Base-by-base conservation (phyloP, 495 filamentous ascomycete genomes). In the Annulohypoxylon nitens region DNA sequence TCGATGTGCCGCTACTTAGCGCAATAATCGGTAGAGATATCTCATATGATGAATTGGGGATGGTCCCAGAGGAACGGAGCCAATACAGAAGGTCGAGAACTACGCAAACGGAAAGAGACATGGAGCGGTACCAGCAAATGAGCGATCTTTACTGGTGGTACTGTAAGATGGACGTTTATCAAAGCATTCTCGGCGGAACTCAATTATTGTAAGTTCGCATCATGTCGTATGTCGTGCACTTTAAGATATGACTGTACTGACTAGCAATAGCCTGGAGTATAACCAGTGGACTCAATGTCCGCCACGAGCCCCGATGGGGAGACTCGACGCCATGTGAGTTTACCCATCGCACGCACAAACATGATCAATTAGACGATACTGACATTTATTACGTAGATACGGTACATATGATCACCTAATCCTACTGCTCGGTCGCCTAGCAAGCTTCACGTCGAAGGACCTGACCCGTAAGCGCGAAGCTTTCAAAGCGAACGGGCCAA, bases 121-220 rank as follows among this genome's bases (percentile, higher is more conserved):
- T 95, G 57, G 92, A 95, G 68, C 88, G 83, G 25, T 97, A 92
- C 75, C 89, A 93, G 77, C 88, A 92, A 41, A 87, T 97, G 61
- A 88, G 91, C 62, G 96, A 99, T 81, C 83, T 99, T 33, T 97
- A 92, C 82, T 99, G 96, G 96, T 98, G 93, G 94, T 99, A 92
- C 80, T 90, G 86, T 62, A 97, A 97, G 81, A 95, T 97, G 81
- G 96, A 99, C 81, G 88, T 91, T 5, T 93, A 94, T 74, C 95
- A 98, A 79, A 94, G 93, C 76, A 86, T 98, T 65, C 82, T 99
- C 39, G 95, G 96, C 74, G 96, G 93, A 2, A 93, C 94, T 67
- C 85, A 86, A 57, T 85, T 95, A 34, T 89, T 97, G 95, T 97
- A 82, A 86, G 94, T 86, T 41, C 26, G 41, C 48, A 9, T 51